phyloP scores from a whole-genome alignment of 345 rosid genomes.

The Moricandia arvensis region DNA sequence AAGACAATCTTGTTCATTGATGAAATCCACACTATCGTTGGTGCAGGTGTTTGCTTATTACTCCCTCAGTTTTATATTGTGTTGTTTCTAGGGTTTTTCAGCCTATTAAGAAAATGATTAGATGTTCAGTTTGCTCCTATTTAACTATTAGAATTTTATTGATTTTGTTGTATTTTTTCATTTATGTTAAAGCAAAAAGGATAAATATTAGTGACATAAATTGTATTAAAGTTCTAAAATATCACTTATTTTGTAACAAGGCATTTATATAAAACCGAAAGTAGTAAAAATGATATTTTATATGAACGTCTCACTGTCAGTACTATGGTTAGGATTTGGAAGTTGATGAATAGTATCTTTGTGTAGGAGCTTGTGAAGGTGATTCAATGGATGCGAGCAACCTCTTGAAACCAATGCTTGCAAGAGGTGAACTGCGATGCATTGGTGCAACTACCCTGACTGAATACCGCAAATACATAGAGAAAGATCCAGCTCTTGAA shows the following conservation, averaged over 20 bases:
- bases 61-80: no score
- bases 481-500: constrained; percentile 87
- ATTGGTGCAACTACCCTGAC: constrained; percentile 92
- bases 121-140: no score
- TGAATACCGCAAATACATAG: constrained; percentile 83
- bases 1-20: not conserved
- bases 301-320: not conserved
- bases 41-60: not conserved
- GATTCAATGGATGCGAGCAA: constrained; percentile 40
- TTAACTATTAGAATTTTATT: no score
- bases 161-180: no score
- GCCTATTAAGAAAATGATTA: no score
- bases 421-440: constrained; percentile 84
- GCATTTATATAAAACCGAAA: no score
- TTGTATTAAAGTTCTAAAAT: no score
- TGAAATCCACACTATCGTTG: not conserved
- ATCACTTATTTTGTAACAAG: no score
- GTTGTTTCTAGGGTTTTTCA: no score
- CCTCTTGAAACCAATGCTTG: constrained; percentile 89
- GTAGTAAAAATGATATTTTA: not conserved
- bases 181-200: no score
- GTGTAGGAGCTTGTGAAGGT: not conserved
- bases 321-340: not conserved
- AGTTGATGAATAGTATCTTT: not conserved
- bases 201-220: no score